These are phyloP conservation scores for Bremia lactucae DNA, from an alignment of 352 stramenopile species.

Conservation along the genomic window DNA sequence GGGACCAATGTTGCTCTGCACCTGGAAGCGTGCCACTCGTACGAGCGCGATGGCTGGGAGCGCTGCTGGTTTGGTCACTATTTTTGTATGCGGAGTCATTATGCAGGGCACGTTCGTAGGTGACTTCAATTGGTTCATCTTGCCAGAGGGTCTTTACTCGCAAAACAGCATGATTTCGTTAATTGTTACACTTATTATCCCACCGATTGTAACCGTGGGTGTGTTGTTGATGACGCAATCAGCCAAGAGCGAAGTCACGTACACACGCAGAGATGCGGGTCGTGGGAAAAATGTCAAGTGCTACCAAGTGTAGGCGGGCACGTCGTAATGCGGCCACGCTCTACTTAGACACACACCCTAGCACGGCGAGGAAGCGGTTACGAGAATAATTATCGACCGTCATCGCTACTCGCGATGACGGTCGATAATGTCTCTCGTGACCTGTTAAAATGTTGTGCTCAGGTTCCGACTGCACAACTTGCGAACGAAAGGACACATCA, in stretches of 20 bases:
- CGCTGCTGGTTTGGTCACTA: conserved; percentile 46
- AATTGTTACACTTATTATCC: conserved; percentile 57
- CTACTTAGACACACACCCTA: too few relatives aligned
- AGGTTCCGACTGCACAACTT: too few relatives aligned
- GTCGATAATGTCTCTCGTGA: too few relatives aligned
- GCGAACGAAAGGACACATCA: too few relatives aligned
- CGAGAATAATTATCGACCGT: too few relatives aligned
- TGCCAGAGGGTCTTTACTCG: conserved; percentile 68
- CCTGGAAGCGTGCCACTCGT: conserved; percentile 39
- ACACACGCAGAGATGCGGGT: too few relatives aligned
- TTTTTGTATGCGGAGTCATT: conserved; percentile 55
- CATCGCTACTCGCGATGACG: too few relatives aligned
- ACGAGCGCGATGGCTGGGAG: conserved; percentile 37
- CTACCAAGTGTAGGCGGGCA: too few relatives aligned
- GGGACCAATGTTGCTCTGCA: conserved; percentile 56
- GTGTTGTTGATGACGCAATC: conserved; percentile 39
- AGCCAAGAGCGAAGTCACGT: conserved; percentile 9
- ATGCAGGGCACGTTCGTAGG: conserved; percentile 55
- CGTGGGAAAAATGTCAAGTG: too few relatives aligned
- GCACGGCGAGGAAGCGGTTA: too few relatives aligned
- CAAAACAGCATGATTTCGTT: conserved; percentile 75
- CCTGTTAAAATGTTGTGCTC: too few relatives aligned
- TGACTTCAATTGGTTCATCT: conserved; percentile 65
- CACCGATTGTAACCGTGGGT: conserved; percentile 35
- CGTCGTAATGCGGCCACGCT: too few relatives aligned